Percentiles rank a stretch among this genome's conserved stretches.
Evolutionary conservation across 352 stramenopile species (phyloP).

Genomic region (Globisporangium splendens): DNA sequence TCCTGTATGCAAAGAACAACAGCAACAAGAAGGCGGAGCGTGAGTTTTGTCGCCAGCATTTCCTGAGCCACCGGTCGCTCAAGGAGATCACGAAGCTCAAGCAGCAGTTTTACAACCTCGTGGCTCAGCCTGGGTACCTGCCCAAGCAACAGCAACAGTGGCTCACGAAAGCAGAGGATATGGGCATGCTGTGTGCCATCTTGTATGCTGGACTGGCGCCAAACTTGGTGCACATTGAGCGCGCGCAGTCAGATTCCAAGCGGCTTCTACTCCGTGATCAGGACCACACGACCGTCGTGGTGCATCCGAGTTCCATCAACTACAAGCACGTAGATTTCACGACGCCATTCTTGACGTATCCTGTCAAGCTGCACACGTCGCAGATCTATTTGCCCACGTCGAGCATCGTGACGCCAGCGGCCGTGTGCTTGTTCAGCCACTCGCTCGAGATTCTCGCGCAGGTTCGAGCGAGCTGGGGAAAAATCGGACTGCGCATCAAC

Average conservation of each 20-base stretch:
- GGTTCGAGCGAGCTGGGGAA: constrained; percentile 17
- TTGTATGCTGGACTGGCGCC: constrained; percentile 87
- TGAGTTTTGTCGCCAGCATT: constrained; percentile 68
- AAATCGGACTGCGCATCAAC: constrained; percentile 59
- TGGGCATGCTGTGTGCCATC: constrained; percentile 59
- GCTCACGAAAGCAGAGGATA: constrained; percentile 39
- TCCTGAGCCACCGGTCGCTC: constrained; percentile 53
- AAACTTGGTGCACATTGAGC: constrained; percentile 87
- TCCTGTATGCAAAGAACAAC: constrained; percentile 1
- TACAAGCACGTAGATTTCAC: constrained; percentile 49
- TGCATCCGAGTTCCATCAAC: constrained; percentile 78
- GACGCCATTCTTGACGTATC: constrained; percentile 71
- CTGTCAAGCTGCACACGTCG: constrained; percentile 82
- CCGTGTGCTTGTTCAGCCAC: constrained; percentile 71
- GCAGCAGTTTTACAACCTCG: constrained; percentile 65
- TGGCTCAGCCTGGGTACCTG: constrained; percentile 68
- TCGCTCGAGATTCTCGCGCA: constrained; percentile 53
- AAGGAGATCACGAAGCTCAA: constrained; percentile 72
- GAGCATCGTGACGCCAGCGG: constrained; percentile 55
- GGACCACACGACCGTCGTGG: constrained; percentile 40
- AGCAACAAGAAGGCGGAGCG: constrained; percentile 38
- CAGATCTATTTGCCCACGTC: constrained; percentile 74
- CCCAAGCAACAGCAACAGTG: constrained; percentile 12
- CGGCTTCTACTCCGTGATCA: constrained; percentile 41
- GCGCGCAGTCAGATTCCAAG: constrained; percentile 24